Evolutionary conservation across 2,329 filamentous ascomycete genomes (phyloP), one percentile per base, ranked within the genome.

Genomic region (Canariomyces notabilis): DNA sequence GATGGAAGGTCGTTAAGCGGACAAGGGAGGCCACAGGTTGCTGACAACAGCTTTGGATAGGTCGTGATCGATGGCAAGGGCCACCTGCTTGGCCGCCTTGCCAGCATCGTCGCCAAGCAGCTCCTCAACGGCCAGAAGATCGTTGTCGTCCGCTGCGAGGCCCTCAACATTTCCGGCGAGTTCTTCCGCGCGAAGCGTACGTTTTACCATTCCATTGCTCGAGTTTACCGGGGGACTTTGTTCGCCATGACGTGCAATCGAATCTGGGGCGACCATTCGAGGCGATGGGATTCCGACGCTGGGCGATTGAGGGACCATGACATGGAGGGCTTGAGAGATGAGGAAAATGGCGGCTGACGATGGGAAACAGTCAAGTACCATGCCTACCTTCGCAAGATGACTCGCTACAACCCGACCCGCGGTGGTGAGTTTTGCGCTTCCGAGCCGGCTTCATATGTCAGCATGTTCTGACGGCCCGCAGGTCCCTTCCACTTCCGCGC

Each of bases 171-270:
- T 83, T 98, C 93, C 64, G 93, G 93, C 79, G 93, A 97, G 82
- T 98, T 98, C 88, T 98, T 98, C 87, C 89, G 93, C 75, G 85
- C 91, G 64, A 98, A 98, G 87, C 87, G 93, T 98, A 95, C 76
- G 91, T 95, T 67, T 57, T 57, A 59, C 54, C 56, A 53, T 57
- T 52, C 44, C 37, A 45, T 52, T 32, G 4, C 9, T 44, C 42
- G 37, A 22, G 33, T n/a, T 44, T 15, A 22, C 35, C 35, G 5
- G n/a, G 41, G 12, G 32, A 26, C 39, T 5, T n/a, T 16, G 31
- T 19, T 23, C 23, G 9, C 32, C 20, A 21, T 29, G 37, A 32
- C 16, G 36, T 33, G 34, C 6, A 42, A 42, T 34, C 21, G 21
- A 38, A n/a, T 29, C 32, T 31, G 18, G 43, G 33, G 9, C 14